Evolutionary conservation across 768 basidiomycete species (phyloP).

Genomic region (Suillus luteus): DNA sequence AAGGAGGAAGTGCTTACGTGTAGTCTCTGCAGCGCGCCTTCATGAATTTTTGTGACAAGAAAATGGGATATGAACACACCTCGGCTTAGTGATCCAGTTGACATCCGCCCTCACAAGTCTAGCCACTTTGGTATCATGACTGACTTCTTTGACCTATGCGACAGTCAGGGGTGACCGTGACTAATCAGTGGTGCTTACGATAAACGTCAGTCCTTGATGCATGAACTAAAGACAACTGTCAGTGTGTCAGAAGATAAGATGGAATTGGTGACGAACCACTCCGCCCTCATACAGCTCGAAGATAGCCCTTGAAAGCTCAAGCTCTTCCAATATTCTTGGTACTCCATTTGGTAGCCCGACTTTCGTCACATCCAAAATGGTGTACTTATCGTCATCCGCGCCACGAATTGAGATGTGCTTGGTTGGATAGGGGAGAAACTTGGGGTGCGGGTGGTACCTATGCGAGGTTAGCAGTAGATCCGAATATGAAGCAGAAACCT

Average conservation of each 20-base stretch:
- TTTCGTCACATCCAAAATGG: conserved; percentile 63
- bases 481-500: conserved; percentile 18
- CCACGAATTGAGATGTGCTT: conserved; percentile 76
- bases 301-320: conserved; percentile 79
- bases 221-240: conserved; percentile 57
- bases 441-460: conserved; percentile 84
- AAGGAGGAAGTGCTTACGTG: conserved; percentile 50
- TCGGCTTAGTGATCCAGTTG: conserved; percentile 78
- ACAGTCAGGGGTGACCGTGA: neutral
- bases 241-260: neutral
- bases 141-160: conserved; percentile 71
- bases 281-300: conserved; percentile 92
- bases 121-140: conserved; percentile 75
- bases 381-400: conserved; percentile 76
- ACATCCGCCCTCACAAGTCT: conserved; percentile 74
- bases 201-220: conserved; percentile 82
- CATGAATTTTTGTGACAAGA: neutral
- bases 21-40: conserved; percentile 53
- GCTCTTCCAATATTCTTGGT: conserved; percentile 66
- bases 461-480: neutral
- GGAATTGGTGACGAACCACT: conserved; percentile 50
- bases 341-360: conserved; percentile 31
- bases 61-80: conserved; percentile 37
- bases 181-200: conserved; percentile 46
- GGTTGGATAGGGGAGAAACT: conserved; percentile 76